Evolutionary conservation across 345 rosid genomes (phyloP), one percentile per base, ranked within the genome.

Genomic region (Theobroma cacao): DNA sequence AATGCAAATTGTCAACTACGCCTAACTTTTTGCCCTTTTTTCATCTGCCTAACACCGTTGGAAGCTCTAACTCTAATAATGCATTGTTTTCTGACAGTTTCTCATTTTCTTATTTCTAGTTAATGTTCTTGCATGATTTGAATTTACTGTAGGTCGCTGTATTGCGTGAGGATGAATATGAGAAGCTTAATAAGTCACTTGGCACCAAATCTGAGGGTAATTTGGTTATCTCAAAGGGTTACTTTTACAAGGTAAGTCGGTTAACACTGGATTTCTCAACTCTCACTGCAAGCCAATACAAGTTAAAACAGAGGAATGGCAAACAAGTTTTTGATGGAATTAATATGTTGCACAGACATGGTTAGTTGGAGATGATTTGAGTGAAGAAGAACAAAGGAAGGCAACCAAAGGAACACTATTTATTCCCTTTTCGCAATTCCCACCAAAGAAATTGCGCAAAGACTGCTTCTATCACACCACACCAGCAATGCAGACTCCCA

Each of bases 401-500:
- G 92, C 92, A 26, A 58, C 63, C 33, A 78, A 75, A 78, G 91
- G 89, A 69, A 87, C 94, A 14, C 1, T 83, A 0, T 89, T 89
- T 55, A 86, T 89, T 55, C 92, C 91, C 1, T 82, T 87, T 69
- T 82, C 92, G 0, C 88, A 85, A 61, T 82, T 89, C 47, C 89
- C 91, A 52, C 87, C 83, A 0, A 84, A 78, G 56, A 80, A 84
- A 77, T 6, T 55, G 20, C 83, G 90, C 8, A 78, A 75, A 13
- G 86, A 89, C 74, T 89, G 90, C 82, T 69, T 70, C 61, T 89
- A 89, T 67, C 85, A 85, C 70, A 60, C 31, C 47, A 86, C 88
- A 28, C 91, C 91, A 1, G 90, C 90, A 14, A 82, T 90, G 91
- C 33, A 33, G 0, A 74, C 84, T 53, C 89, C 92, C 0, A 4